Percentiles rank a stretch among this genome's conserved stretches.
phyloP scores from a whole-genome alignment of 2,329 filamentous ascomycete species.

The Macrophomina pseudophaseolina region DNA sequence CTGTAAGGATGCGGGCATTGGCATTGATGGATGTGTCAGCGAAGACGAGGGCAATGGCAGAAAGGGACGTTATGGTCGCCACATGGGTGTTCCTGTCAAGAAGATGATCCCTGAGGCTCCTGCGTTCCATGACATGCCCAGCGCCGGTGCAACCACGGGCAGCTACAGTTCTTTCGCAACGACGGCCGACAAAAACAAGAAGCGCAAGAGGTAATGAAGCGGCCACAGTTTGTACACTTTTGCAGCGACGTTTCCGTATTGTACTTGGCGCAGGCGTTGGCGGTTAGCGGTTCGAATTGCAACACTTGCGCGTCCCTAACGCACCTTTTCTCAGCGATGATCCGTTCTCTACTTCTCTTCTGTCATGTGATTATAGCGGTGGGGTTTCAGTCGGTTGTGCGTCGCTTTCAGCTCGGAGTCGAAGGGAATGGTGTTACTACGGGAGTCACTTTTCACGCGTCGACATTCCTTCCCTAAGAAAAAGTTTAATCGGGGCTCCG shows the following conservation, averaged over 20 bases:
- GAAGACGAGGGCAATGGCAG: slow-evolving; percentile 97
- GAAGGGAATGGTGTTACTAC: slow-evolving; percentile 14
- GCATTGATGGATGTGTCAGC: slow-evolving; percentile 91
- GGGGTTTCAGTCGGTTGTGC: slow-evolving; percentile 16
- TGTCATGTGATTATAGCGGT: slow-evolving; percentile 22
- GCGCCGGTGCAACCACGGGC: slow-evolving; percentile 29
- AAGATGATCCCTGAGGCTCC: slow-evolving; percentile 53
- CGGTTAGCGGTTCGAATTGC: slow-evolving; percentile 25
- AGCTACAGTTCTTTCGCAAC: slow-evolving; percentile 35
- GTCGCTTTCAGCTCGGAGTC: neutral
- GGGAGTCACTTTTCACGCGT: slow-evolving; percentile 13
- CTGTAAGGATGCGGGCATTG: slow-evolving; percentile 94
- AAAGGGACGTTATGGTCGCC: slow-evolving; percentile 84
- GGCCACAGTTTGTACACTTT: neutral
- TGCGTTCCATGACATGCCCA: slow-evolving; percentile 38
- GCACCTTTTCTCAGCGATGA: slow-evolving; percentile 19
- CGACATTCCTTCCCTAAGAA: slow-evolving; percentile 9
- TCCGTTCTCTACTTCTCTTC: slow-evolving; percentile 25
- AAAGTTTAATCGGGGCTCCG: slow-evolving; percentile 21
- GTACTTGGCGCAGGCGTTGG: slow-evolving; percentile 24
- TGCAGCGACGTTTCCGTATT: slow-evolving; percentile 11
- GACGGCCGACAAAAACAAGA: slow-evolving; percentile 66
- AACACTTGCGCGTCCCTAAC: neutral
- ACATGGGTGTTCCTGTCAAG: slow-evolving; percentile 72
- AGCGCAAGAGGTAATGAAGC: slow-evolving; percentile 65